Evolutionary conservation across 352 stramenopile genomes (phyloP).

Genomic region (Phytopythium litorale): DNA sequence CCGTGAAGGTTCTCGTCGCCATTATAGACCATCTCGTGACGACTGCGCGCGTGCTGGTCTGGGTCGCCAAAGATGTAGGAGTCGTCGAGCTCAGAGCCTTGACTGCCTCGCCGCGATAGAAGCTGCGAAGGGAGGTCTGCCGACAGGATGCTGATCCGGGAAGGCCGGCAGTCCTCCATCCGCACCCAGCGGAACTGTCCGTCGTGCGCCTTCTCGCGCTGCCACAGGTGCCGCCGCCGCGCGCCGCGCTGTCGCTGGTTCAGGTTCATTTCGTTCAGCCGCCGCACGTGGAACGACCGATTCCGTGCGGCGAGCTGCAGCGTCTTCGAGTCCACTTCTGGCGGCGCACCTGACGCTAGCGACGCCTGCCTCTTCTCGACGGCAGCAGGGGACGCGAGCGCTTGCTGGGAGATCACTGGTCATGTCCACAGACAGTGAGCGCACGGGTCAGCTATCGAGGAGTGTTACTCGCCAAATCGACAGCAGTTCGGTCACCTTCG

Average conservation of each 20-base stretch:
- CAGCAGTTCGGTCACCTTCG: slow-evolving; percentile 30
- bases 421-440: neutral
- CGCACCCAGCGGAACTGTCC: slow-evolving; percentile 79
- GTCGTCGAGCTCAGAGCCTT: slow-evolving; percentile 17
- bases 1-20: neutral
- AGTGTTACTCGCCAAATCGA: neutral
- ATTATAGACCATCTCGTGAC: slow-evolving; percentile 10
- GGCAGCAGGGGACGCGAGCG: slow-evolving; percentile 24
- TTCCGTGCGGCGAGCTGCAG: slow-evolving; percentile 51
- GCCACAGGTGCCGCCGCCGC: slow-evolving; percentile 70
- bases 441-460: slow-evolving; percentile 1
- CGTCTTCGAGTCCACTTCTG: slow-evolving; percentile 21
- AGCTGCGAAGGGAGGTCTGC: slow-evolving; percentile 20
- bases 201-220: slow-evolving; percentile 65
- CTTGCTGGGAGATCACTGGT: slow-evolving; percentile 67
- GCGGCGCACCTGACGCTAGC: slow-evolving; percentile 15
- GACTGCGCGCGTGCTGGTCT: slow-evolving; percentile 3
- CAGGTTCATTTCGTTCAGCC: slow-evolving; percentile 78
- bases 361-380: slow-evolving; percentile 18
- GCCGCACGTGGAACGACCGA: slow-evolving; percentile 73
- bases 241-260: slow-evolving; percentile 75
- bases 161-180: slow-evolving; percentile 60
- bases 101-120: slow-evolving; percentile 8
- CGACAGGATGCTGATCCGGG: slow-evolving; percentile 59
- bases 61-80: slow-evolving; percentile 34